A percentile compares a stretch with the other conserved stretches of the same genome.
Conservation (phyloP, 2,329 filamentous ascomycete genomes). For the Talaromyces albobiverticillius region DNA sequence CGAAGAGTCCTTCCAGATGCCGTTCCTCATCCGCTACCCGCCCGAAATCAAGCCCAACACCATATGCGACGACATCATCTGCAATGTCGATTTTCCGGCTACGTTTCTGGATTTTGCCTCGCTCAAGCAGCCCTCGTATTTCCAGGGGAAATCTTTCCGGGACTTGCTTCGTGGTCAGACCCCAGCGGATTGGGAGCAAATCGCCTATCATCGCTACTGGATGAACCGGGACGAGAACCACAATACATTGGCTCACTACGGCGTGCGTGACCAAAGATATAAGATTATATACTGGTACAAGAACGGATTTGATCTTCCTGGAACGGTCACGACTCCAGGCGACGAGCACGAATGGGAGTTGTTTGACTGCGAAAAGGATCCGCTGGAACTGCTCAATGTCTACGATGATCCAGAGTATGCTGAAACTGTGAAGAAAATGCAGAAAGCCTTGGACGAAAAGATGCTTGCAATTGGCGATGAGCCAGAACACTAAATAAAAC, state of each 20-base stretch:
- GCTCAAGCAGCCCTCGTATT: slow-evolving; percentile 45
- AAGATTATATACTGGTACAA: slow-evolving; percentile 60
- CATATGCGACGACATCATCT: slow-evolving; percentile 49
- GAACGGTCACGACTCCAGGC: slow-evolving; percentile 43
- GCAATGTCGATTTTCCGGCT: slow-evolving; percentile 55
- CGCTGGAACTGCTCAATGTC: slow-evolving; percentile 49
- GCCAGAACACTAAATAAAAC: slow-evolving; percentile 1
- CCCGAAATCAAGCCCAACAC: slow-evolving; percentile 39
- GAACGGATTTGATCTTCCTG: slow-evolving; percentile 46
- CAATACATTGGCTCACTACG: slow-evolving; percentile 52
- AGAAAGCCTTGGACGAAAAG: slow-evolving; percentile 44
- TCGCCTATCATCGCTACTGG: slow-evolving; percentile 57
- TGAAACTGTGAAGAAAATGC: slow-evolving; percentile 42
- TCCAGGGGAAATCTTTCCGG: slow-evolving; percentile 51
- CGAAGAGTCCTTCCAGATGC: slow-evolving; percentile 58
- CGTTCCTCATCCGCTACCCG: slow-evolving; percentile 52
- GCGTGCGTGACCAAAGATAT: slow-evolving; percentile 50
- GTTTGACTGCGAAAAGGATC: slow-evolving; percentile 52
- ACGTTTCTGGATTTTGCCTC: slow-evolving; percentile 49
- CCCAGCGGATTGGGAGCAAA: slow-evolving; percentile 48
- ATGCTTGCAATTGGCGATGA: slow-evolving; percentile 54
- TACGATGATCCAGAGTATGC: slow-evolving; percentile 40
- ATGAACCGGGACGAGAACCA: slow-evolving; percentile 55
- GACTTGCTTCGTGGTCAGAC: slow-evolving; percentile 36
- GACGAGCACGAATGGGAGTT: slow-evolving; percentile 54